Evolutionary conservation across 192 early-diverging fungal species (phyloP).

Genomic region (Irineochytrium annulatum): DNA sequence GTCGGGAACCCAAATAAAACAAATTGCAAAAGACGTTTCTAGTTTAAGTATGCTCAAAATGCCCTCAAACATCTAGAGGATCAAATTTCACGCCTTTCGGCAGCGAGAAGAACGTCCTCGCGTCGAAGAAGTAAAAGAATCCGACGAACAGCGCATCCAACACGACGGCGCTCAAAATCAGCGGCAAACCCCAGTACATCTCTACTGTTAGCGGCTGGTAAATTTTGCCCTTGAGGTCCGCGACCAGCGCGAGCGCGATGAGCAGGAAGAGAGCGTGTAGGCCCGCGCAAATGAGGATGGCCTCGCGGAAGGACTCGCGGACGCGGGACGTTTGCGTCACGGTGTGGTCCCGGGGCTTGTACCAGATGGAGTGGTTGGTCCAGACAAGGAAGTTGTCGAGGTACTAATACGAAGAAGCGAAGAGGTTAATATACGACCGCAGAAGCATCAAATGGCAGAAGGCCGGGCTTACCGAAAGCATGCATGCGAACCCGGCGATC

Average conservation of each 20-base stretch:
- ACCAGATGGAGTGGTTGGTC: background rate
- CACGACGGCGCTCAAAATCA: background rate
- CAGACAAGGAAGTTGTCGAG: slow-evolving; percentile 1
- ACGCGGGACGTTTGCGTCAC: background rate
- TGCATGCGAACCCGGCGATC: background rate
- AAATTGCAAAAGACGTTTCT: too few relatives aligned
- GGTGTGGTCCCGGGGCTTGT: background rate
- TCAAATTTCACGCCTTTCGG: background rate
- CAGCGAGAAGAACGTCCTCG: background rate
- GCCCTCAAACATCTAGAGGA: slow-evolving; percentile 2
- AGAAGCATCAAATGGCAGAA: background rate
- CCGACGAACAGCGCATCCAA: background rate
- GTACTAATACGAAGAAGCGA: slow-evolving; percentile 1
- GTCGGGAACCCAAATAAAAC: too few relatives aligned
- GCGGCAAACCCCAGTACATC: background rate
- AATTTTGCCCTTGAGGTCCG: background rate
- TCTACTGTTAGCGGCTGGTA: background rate
- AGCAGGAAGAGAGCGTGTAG: background rate
- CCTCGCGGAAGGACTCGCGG: background rate
- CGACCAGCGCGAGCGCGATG: background rate
- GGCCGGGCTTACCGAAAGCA: background rate
- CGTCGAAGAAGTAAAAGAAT: background rate
- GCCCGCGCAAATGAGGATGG: background rate
- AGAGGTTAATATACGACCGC: background rate
- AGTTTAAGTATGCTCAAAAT: too few relatives aligned